Conservation (phyloP, 345 rosid genomes). For the Eutrema heterophyllum region DNA sequence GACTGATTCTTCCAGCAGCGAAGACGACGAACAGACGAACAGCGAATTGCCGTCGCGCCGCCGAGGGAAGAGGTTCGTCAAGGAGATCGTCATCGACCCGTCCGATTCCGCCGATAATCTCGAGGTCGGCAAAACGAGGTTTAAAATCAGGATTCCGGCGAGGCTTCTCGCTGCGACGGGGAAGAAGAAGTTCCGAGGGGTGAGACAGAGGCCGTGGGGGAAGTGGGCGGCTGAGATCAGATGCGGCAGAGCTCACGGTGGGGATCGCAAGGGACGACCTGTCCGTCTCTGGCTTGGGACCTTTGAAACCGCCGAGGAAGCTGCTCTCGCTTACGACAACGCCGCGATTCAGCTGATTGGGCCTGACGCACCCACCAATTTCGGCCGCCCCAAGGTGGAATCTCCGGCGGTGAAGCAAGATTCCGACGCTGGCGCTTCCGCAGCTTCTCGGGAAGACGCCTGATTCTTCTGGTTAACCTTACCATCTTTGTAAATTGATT, state of each 20-base stretch:
- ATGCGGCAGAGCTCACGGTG: conserved; percentile 18
- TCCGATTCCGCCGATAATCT: neutral
- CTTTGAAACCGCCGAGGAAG: conserved; percentile 55
- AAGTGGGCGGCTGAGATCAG: conserved; percentile 70
- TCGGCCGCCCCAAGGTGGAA: conserved; percentile 18
- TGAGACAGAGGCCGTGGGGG: conserved; percentile 62
- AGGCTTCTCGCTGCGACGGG: neutral
- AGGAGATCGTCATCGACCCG: conserved; percentile 30
- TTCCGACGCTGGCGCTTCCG: neutral
- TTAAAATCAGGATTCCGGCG: conserved; percentile 23
- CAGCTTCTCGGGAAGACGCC: neutral
- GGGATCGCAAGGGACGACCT: conserved; percentile 26
- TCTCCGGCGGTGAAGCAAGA: conserved; percentile 7
- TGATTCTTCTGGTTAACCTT: neutral
- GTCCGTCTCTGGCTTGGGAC: conserved; percentile 58
- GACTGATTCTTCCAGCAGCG: conserved; percentile 44
- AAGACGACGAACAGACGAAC: conserved; percentile 20
- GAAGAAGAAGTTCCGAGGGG: conserved; percentile 46
- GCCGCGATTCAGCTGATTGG: conserved; percentile 50
- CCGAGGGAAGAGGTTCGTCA: conserved; percentile 34
- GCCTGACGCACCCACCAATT: conserved; percentile 47
- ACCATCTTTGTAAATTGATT: conserved; percentile 18
- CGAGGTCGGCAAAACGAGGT: conserved; percentile 1
- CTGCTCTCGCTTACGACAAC: conserved; percentile 50
- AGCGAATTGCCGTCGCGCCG: neutral